Evolutionary conservation across 2,329 filamentous ascomycete genomes (phyloP).

Genomic region (Hirsutella minnesotensis): DNA sequence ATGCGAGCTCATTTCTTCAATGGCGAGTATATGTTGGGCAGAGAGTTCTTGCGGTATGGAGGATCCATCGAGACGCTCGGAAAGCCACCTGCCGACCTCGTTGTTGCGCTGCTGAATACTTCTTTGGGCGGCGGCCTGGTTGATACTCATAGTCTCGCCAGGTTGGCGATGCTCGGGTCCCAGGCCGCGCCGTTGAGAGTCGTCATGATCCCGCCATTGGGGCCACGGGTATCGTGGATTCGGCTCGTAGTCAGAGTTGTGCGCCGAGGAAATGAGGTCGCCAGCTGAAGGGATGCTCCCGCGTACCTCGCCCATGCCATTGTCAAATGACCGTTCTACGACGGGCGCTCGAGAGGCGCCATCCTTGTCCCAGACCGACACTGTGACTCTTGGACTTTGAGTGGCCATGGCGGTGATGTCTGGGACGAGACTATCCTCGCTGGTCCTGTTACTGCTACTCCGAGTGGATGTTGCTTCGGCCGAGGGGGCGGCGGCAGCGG

Average conservation of each 20-base stretch:
- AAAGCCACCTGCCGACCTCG: slow-evolving; percentile 40
- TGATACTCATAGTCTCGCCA: slow-evolving; percentile 33
- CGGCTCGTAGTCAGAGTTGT: slow-evolving; percentile 8
- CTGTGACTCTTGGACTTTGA: slow-evolving; percentile 42
- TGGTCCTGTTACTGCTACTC: slow-evolving; percentile 36
- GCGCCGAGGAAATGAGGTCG: slow-evolving; percentile 21
- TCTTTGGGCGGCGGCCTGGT: slow-evolving; percentile 32
- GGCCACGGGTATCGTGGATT: slow-evolving; percentile 26
- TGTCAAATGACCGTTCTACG: slow-evolving; percentile 27
- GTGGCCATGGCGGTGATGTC: slow-evolving; percentile 27
- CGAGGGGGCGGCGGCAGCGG: slow-evolving; percentile 15
- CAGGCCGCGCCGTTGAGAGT: slow-evolving; percentile 31
- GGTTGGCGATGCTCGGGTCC: slow-evolving; percentile 32
- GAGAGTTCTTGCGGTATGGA: slow-evolving; percentile 13
- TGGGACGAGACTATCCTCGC: slow-evolving; percentile 34
- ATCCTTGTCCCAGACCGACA: slow-evolving; percentile 42
- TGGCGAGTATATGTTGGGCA: slow-evolving; percentile 11
- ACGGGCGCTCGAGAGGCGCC: slow-evolving; percentile 23
- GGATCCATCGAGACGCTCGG: slow-evolving; percentile 18
- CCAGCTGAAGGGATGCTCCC: slow-evolving; percentile 25
- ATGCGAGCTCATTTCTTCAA: slow-evolving; percentile 12
- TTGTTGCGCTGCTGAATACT: slow-evolving; percentile 33
- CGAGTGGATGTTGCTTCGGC: slow-evolving; percentile 36
- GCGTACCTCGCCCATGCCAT: slow-evolving; percentile 22
- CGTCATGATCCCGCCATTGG: slow-evolving; percentile 25